phyloP scores from a whole-genome alignment of 2,329 filamentous ascomycete species.

The Corniculantispora saksenae region DNA sequence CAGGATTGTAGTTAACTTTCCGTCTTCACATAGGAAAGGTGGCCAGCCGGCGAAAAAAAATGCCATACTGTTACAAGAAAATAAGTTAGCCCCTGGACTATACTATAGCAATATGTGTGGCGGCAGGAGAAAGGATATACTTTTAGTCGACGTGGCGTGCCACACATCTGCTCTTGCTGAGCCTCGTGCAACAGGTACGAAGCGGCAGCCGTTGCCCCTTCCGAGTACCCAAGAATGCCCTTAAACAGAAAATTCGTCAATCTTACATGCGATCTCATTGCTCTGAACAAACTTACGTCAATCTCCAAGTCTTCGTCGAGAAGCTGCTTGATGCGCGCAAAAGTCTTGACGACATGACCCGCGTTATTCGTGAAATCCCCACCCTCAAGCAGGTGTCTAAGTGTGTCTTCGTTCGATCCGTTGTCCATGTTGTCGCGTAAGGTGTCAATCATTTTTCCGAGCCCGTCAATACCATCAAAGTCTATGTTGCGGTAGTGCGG shows the following conservation, averaged over 20 bases:
- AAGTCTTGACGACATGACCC: constrained; percentile 21
- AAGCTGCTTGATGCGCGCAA: constrained; percentile 39
- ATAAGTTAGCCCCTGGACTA: not conserved
- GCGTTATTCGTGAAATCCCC: constrained; percentile 28
- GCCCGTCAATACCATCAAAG: constrained; percentile 41
- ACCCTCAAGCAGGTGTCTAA: constrained; percentile 48
- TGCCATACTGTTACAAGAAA: constrained; percentile 38
- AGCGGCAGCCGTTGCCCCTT: constrained; percentile 58
- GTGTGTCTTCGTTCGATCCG: constrained; percentile 55
- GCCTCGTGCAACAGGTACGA: constrained; percentile 54
- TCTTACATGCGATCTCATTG: not conserved
- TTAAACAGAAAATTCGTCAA: not conserved
- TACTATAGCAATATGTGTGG: no score
- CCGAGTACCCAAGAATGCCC: constrained; percentile 62
- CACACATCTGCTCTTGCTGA: constrained; percentile 34
- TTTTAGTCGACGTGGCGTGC: constrained; percentile 38
- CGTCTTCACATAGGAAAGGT: constrained; percentile 43
- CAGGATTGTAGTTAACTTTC: constrained; percentile 45
- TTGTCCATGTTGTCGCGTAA: constrained; percentile 57
- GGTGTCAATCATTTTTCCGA: constrained; percentile 50
- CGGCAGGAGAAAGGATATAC: constrained; percentile 26
- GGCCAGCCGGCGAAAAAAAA: constrained; percentile 59
- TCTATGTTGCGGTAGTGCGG: constrained; percentile 59
- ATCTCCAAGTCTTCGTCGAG: constrained; percentile 44
- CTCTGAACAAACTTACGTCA: not conserved